Percentiles rank a stretch among this genome's conserved stretches.
Evolutionary conservation across 2,329 filamentous ascomycete genomes (phyloP).

Genomic region (Fusarium tjaetaba): DNA sequence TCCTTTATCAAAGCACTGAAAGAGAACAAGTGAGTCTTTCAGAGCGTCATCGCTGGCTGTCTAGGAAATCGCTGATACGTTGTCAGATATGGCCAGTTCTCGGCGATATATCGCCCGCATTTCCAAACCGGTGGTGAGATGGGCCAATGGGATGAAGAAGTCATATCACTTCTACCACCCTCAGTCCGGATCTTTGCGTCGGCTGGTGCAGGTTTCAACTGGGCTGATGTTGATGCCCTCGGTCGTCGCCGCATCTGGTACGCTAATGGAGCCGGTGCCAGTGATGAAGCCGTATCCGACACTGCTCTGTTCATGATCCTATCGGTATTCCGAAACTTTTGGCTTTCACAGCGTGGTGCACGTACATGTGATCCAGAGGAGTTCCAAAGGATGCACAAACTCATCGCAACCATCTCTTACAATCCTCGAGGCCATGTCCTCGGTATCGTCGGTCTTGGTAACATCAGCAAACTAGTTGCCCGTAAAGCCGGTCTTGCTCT

Average conservation of each 20-base stretch:
- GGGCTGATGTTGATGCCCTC: slow-evolving; percentile 65
- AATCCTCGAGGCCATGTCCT: slow-evolving; percentile 60
- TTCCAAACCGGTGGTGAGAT: slow-evolving; percentile 72
- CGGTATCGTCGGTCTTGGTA: slow-evolving; percentile 63
- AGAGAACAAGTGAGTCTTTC: slow-evolving; percentile 40
- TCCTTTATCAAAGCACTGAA: slow-evolving; percentile 54
- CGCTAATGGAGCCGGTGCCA: slow-evolving; percentile 54
- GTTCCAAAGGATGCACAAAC: slow-evolving; percentile 29
- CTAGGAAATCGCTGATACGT: neutral
- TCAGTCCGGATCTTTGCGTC: slow-evolving; percentile 68
- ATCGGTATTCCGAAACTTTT: slow-evolving; percentile 61
- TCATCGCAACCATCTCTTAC: slow-evolving; percentile 51
- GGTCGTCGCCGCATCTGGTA: slow-evolving; percentile 52
- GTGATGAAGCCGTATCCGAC: slow-evolving; percentile 56
- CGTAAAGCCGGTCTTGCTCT: slow-evolving; percentile 56
- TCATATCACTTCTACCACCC: slow-evolving; percentile 62
- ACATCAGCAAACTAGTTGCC: slow-evolving; percentile 58
- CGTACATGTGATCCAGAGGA: slow-evolving; percentile 30
- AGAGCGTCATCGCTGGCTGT: fast-evolving
- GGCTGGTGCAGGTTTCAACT: slow-evolving; percentile 71
- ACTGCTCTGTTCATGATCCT: slow-evolving; percentile 55
- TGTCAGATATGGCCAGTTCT: slow-evolving; percentile 38
- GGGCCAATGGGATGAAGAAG: slow-evolving; percentile 67
- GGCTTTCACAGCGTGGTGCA: slow-evolving; percentile 49
- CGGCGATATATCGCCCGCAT: slow-evolving; percentile 64